phyloP scores from a whole-genome alignment of 495 filamentous ascomycete genomes.

The Talaromyces trachyspermus region DNA sequence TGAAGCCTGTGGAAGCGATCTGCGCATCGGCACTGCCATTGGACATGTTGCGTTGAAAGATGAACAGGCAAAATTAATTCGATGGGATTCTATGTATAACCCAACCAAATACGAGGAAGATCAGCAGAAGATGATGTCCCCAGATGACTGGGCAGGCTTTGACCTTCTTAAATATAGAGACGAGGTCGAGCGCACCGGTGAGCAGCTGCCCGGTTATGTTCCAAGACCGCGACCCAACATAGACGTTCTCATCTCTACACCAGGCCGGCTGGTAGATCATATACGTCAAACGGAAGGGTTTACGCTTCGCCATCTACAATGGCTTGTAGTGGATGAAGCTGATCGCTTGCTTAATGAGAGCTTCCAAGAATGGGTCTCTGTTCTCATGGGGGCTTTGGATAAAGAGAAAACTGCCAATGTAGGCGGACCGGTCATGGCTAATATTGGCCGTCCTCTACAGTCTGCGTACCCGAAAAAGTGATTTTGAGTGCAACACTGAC shows the following conservation, averaged over 20 bases:
- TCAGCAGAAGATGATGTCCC: slow-evolving; percentile 29
- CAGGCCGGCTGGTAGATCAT: slow-evolving; percentile 88
- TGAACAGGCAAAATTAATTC: slow-evolving; percentile 64
- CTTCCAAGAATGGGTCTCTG: slow-evolving; percentile 84
- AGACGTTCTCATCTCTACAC: slow-evolving; percentile 87
- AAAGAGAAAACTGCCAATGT: slow-evolving; percentile 38
- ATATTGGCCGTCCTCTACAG: slow-evolving; percentile 29
- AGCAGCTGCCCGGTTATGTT: slow-evolving; percentile 52
- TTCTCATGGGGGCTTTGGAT: slow-evolving; percentile 60
- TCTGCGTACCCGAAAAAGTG: slow-evolving; percentile 51
- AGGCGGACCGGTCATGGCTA: slow-evolving; percentile 36
- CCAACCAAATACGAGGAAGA: slow-evolving; percentile 42
- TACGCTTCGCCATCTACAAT: slow-evolving; percentile 62
- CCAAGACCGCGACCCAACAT: slow-evolving; percentile 58
- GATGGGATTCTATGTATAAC: slow-evolving; percentile 52
- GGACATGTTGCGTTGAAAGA: slow-evolving; percentile 68
- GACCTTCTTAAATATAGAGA: slow-evolving; percentile 34
- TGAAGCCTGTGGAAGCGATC: slow-evolving; percentile 58
- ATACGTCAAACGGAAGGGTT: slow-evolving; percentile 77
- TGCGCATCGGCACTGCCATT: slow-evolving; percentile 74
- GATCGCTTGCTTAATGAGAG: slow-evolving; percentile 85
- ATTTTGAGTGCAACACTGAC: slow-evolving; percentile 93
- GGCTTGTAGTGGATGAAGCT: slow-evolving; percentile 90
- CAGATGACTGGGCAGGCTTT: slow-evolving; percentile 42
- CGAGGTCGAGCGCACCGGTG: slow-evolving; percentile 30